These are phyloP conservation scores for Pseudonitzschia delicatissima DNA, from an alignment of 108 stramenopile genomes.

Conservation along the genomic window DNA sequence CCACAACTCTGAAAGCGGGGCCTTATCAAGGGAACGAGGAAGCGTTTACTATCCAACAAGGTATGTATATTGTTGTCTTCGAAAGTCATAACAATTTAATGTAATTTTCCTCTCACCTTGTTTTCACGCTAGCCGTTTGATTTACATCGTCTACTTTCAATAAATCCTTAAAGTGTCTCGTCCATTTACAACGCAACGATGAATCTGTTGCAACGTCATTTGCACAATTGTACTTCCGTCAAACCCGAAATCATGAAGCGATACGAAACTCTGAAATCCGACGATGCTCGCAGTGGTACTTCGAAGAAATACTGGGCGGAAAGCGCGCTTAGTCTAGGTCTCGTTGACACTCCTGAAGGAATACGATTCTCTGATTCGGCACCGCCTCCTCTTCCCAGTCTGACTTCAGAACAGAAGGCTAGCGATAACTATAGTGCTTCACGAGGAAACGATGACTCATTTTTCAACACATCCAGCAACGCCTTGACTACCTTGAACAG, in stretches of 20 bases:
- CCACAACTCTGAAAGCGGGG: constrained; percentile 29
- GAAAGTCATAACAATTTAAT: not conserved
- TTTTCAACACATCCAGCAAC: constrained; percentile 26
- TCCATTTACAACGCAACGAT: constrained; percentile 83
- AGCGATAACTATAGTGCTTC: constrained; percentile 8
- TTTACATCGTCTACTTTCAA: not conserved
- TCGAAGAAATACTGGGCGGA: constrained; percentile 86
- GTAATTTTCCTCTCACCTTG: not conserved
- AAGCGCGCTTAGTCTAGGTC: constrained; percentile 58
- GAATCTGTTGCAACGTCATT: constrained; percentile 77
- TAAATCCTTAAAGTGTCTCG: constrained; percentile 30
- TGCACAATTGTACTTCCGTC: constrained; percentile 60
- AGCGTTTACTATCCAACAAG: constrained; percentile 70
- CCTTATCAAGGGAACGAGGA: constrained; percentile 53
- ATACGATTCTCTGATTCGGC: constrained; percentile 54
- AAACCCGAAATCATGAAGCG: constrained; percentile 58
- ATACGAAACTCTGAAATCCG: constrained; percentile 73
- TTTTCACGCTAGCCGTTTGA: not conserved
- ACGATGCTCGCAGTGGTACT: constrained; percentile 76
- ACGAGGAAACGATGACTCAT: constrained; percentile 27
- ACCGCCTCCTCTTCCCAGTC: constrained; percentile 30
- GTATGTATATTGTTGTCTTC: constrained; percentile 9
- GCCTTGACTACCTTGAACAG: constrained; percentile 7
- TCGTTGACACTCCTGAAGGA: constrained; percentile 74
- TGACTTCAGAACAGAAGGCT: constrained; percentile 18